Conservation (phyloP, 164 flowering plant species). For the Akebia trifoliata region DNA sequence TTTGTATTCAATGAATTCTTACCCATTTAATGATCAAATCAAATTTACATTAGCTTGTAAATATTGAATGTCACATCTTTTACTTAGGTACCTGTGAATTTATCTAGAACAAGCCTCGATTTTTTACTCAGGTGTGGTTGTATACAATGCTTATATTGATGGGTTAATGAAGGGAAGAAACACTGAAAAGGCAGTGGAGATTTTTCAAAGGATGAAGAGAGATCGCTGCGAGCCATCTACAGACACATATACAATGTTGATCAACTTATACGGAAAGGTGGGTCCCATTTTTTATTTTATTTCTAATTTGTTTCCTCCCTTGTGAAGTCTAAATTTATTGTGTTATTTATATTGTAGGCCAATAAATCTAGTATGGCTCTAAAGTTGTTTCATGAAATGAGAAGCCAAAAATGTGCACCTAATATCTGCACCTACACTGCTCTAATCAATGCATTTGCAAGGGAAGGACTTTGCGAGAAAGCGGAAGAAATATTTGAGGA, state of each 20-base stretch:
- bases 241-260: constrained; percentile 79
- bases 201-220: constrained; percentile 74
- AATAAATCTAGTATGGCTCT: constrained; percentile 65
- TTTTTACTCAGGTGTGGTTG: constrained; percentile 56
- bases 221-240: constrained; percentile 62
- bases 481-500: constrained; percentile 88
- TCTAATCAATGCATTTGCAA: constrained; percentile 83
- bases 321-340: too few species aligned
- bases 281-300: not conserved
- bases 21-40: too few species aligned
- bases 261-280: constrained; percentile 84
- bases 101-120: constrained; percentile 1
- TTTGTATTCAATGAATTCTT: not conserved
- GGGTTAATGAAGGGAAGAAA: constrained; percentile 68
- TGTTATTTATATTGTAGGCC: constrained; percentile 32
- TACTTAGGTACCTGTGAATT: not conserved
- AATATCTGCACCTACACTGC: constrained; percentile 88
- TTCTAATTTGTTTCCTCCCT: not conserved
- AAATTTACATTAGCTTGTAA: too few species aligned
- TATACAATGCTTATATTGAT: constrained; percentile 77
- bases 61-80: too few species aligned
- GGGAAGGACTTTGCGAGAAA: constrained; percentile 85
- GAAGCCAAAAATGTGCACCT: constrained; percentile 51
- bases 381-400: constrained; percentile 78
- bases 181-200: constrained; percentile 53